Evolutionary conservation across 257 asterid species (phyloP), one percentile per base, ranked within the genome.

Genomic region (Galeopsis tetrahit): DNA sequence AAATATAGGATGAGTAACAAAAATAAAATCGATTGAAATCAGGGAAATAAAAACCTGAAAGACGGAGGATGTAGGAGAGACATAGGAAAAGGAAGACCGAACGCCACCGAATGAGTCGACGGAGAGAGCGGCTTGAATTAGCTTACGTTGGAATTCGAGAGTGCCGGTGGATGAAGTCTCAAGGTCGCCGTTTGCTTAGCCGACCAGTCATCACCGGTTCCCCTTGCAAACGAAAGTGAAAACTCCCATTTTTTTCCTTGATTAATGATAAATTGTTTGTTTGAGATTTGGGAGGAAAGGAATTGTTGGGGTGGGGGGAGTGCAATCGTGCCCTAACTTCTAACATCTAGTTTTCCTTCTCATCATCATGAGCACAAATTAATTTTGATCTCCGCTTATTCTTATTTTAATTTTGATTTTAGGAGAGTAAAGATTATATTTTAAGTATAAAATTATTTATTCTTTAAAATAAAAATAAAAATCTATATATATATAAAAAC

Each of bases 61-160:
- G n/a, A 92, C 93, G 35, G 87, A 96, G 13, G 97, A 89, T 5
- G 86, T 66, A 42, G 92, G 90, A 34, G 89, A 79, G 65, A 89
- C 85, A 32, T 31, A 85, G 68, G 97, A 86, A 83, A 91, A 91
- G 6, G 96, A 89, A 4, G 95, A 91, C 69, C 86, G 95, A 44
- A 88, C 95, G 46, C 81, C 97, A 52, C 95, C 95, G 66, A 91
- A 81, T 15, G 90, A 82, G 76, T 91, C 95, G 51, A 81, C 15
- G 9, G 96, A 78, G 35, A 84, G 81, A 46, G 96, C 91, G 44
- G 81, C 90, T 32, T 87, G 87, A 44, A 91, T 96, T 48, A 91
- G 97, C 81, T 91, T 87, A 59, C 97, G 89, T 84, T 89, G 97
- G 17, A 91, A 87, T 0, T 70, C 81, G 75, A 75, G 89, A 46